Percentiles rank a stretch among this genome's conserved stretches.
Evolutionary conservation across 805 yeast genomes (phyloP).

Genomic region (Candida gorgasii): DNA sequence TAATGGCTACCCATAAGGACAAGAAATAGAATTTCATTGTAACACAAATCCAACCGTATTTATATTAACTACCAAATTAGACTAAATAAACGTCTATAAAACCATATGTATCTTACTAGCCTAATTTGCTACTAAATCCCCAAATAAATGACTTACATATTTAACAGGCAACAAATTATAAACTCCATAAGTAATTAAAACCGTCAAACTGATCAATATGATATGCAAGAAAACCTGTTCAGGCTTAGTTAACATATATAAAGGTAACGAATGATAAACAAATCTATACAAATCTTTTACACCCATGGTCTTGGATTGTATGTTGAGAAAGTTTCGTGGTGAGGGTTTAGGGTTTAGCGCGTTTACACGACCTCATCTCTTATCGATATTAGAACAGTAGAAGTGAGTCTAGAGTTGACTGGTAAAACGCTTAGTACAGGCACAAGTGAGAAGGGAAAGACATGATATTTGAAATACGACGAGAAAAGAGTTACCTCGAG

Average conservation of each 20-base stretch:
- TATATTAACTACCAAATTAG: no score
- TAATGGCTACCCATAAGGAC: no score
- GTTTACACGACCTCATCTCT: slow-evolving; percentile 2
- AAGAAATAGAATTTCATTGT: no score
- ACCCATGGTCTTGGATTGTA: slow-evolving; percentile 6
- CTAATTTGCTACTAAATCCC: not conserved
- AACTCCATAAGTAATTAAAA: slow-evolving; percentile 30
- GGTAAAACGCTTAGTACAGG: no score
- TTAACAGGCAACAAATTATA: slow-evolving; percentile 21
- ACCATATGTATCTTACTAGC: not conserved
- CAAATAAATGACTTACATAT: slow-evolving; percentile 1
- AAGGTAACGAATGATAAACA: slow-evolving; percentile 49
- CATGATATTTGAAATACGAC: slow-evolving; percentile 7
- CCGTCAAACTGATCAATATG: slow-evolving; percentile 19
- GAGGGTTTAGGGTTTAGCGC: not conserved
- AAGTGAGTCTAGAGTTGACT: no score
- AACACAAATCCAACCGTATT: no score
- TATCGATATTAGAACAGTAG: no score
- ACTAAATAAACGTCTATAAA: no score
- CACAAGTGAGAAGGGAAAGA: not conserved
- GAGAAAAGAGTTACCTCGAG: not conserved
- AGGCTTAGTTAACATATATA: slow-evolving; percentile 48
- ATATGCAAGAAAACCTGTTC: slow-evolving; percentile 36
- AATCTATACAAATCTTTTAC: slow-evolving; percentile 18
- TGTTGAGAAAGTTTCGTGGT: not conserved